Evolutionary conservation across 75 land plant species (phyloP), one percentile per base, ranked within the genome.

Genomic region (Selaginella tamariscina): DNA sequence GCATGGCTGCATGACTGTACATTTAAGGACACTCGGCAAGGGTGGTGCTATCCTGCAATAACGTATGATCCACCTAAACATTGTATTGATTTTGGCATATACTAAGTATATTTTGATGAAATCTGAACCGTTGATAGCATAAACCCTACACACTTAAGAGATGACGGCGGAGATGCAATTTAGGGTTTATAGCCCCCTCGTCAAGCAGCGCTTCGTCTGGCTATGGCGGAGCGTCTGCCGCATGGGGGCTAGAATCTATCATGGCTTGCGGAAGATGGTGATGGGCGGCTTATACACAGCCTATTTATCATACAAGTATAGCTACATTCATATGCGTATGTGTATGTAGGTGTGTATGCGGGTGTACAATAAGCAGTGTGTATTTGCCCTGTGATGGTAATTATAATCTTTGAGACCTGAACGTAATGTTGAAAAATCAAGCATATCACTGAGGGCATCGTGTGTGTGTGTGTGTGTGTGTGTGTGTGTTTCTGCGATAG

Each of bases 181-280:
- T 39, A 39, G 49, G n/a, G 86, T 87, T 92, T 92, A 86, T 44
- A 89, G 81, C 88, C 18, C 74, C 89, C 0, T 68, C 74, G 97
- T 11, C 49, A 39, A 39, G 49, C 49, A 39, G 49, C 49, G 49
- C 49, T 39, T 39, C 49, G 49, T 15, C 49, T 5, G 11, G 5
- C 49, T 5, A 39, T 39, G 49, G 49, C 15, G 49, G 49, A 39
- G 49, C 15, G 49, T 39, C 49, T 39, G 49, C 49, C 49, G 49
- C 49, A 39, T 5, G 49, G 15, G 49, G 49, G 49, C 49, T 5
- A 39, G 11, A 39, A 5, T n/a, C n/a, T n/a, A n/a, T 84, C 67
- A 69, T 87, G 97, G 28, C 68, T 64, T 0, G 81, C 84, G 0
- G 85, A 82, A 0, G 97, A 93, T 27, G 83, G 80, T 32, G 85